Conservation (phyloP, 768 basidiomycete species). For the Bullera alba region DNA sequence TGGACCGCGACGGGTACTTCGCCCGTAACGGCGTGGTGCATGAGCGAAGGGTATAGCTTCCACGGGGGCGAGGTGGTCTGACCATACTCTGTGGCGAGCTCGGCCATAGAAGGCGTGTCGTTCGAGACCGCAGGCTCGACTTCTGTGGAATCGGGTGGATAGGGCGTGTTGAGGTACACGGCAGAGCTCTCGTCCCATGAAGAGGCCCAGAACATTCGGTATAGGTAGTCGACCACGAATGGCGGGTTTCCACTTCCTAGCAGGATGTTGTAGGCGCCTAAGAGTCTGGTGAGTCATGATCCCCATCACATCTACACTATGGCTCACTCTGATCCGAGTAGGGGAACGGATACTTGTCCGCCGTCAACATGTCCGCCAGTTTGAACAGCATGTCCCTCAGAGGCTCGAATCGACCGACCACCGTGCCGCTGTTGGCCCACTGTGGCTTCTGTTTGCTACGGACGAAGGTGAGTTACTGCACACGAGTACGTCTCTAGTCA, state of each 20-base stretch:
- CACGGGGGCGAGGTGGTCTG: not conserved
- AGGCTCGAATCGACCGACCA: not conserved
- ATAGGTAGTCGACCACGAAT: not conserved
- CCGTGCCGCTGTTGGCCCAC: not conserved
- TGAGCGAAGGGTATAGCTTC: not conserved
- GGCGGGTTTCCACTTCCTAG: not conserved
- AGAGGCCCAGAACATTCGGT: not conserved
- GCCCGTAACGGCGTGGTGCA: not conserved
- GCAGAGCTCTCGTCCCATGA: not conserved
- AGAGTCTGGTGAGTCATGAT: not conserved
- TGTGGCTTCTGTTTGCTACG: not conserved
- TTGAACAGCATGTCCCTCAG: not conserved
- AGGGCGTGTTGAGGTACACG: not conserved
- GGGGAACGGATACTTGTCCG: not conserved
- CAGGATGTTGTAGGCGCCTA: not conserved
- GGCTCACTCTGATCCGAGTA: not conserved
- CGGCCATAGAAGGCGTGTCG: no score
- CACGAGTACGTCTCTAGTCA: not conserved
- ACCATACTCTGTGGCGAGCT: no score
- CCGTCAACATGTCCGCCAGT: not conserved
- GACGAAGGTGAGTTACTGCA: not conserved
- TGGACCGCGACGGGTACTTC: not conserved
- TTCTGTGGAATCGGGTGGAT: not conserved
- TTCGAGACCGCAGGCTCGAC: no score
- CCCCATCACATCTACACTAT: not conserved